Base-by-base conservation (phyloP, 1,139 yeast genomes). In the Saccharomyces hybrid region DNA sequence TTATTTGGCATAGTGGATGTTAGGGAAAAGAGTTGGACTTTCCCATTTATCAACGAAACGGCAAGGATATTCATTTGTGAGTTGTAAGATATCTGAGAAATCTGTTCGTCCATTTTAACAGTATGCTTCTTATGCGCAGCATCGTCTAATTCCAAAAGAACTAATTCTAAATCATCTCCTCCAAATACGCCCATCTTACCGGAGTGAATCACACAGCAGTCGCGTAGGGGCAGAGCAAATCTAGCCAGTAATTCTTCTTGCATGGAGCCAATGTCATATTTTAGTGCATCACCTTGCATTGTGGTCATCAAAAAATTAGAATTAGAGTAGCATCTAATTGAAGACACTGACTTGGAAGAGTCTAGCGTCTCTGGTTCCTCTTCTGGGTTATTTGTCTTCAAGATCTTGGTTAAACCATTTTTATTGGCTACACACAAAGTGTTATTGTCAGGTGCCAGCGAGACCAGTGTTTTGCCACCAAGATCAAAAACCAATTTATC, bases 111-210 rank as follows among this genome's bases (percentile, higher is more conserved):
- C 5, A 80, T 64, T 11, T 72, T 66, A 21, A 83, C 62, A 2
- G 56, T 55, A 27, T 58, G 57, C 34, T 70, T 72, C 27, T 71
- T 64, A 2, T 72, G 66, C 11, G 65, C 62, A 27, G 73, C 72
- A 47, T 76, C 75, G n/a, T 71, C 72, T 16, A 79, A 63, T 58
- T 81, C 84, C 2, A 87, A 73, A 1, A 88, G 64, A 8, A 77
- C 75, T 54, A 87, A 74, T 58, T 82, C 81, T 53, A 80, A 78
- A 58, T 87, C 95, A 64, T 88, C 95, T 53, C 96, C 95, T 29
- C 89, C 93, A 54, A 84, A 78, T 0, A 88, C 80, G 2, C 82
- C 73, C 72, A 86, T 78, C 52, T 80, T 76, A 0, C 91, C 96
- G 57, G 83, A 86, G 57, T 86, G 87, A 49, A 88, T 81, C 67